Evolutionary conservation across 192 early-diverging fungal genomes (phyloP), one percentile per base, ranked within the genome.

Genomic region (Coemansia sp.): DNA sequence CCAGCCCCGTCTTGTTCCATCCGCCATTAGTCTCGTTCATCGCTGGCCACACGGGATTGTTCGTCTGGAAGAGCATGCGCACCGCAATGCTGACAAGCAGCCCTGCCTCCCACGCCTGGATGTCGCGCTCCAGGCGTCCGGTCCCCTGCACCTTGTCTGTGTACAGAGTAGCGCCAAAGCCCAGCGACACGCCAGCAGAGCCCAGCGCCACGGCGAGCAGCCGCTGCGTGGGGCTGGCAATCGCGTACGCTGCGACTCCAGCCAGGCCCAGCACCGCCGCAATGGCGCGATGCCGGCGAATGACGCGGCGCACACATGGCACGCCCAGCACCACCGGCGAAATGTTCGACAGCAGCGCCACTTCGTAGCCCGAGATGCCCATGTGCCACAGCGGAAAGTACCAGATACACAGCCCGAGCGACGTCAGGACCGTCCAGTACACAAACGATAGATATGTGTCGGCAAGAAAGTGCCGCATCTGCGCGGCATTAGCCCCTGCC

Each of bases 341-440:
- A 11, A 83, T 52, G 36, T 87, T 88, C 15, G 86, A 78, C 14
- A 92, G 82, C 64, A 92, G 72, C 28, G 86, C 86, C 5, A 84
- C 86, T 65, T 92, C 91, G 64, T 86, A 91, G 54, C 91, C 91
- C 12, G 89, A 91, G 66, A 92, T 84, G 3, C 91, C 91, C 91
- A 92, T 92, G 72, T 90, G 84, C 87, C 89, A 92, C 31, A 92
- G 74, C 20, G 91, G 91, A 66, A 92, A 92, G 68, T 92, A 92
- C 90, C 90, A 88, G 58, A 85, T 86, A 53, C 87, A 82, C 25
- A 90, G 51, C 0, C 87, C 84, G 10, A 92, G 69, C 26, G 89
- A 84, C 2, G 91, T 92, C 64, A 90, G 74, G 68, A 88, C 87
- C n/a, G 91, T 89, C 91, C 91, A 92, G 64, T 88, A 91, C 21